These are phyloP conservation scores for Diaporthe velutina DNA, from an alignment of 2,329 filamentous ascomycete genomes.

Conservation along the genomic window DNA sequence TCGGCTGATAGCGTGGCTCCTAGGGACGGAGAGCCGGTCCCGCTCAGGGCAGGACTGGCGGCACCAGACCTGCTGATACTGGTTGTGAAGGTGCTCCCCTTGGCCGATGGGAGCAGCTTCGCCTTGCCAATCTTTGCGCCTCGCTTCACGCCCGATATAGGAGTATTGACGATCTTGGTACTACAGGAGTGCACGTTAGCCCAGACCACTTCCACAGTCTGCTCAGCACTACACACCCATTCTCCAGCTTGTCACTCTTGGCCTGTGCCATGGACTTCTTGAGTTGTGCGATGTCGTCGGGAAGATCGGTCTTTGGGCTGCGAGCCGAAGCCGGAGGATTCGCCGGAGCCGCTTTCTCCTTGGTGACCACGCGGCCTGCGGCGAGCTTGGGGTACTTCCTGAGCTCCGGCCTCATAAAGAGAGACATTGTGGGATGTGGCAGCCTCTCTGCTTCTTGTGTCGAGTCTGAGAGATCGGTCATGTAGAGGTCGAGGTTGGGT, in stretches of 20 bases:
- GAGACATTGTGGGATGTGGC: slow-evolving; percentile 62
- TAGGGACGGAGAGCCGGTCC: slow-evolving; percentile 65
- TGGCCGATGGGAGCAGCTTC: slow-evolving; percentile 50
- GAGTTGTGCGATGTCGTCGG: slow-evolving; percentile 62
- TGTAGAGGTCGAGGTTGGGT: slow-evolving; percentile 68
- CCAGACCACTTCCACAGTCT: slow-evolving; percentile 38
- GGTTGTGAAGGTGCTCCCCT: slow-evolving; percentile 55
- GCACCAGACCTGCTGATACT: slow-evolving; percentile 60
- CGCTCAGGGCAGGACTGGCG: slow-evolving; percentile 68
- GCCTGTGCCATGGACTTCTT: slow-evolving; percentile 59
- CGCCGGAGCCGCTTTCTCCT: slow-evolving; percentile 39
- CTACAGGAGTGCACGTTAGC: slow-evolving; percentile 51
- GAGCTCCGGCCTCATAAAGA: slow-evolving; percentile 59
- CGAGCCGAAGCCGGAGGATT: slow-evolving; percentile 42
- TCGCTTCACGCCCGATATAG: slow-evolving; percentile 44
- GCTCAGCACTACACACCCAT: slow-evolving; percentile 53
- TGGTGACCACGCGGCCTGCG: slow-evolving; percentile 40
- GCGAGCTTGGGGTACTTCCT: slow-evolving; percentile 36
- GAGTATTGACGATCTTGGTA: slow-evolving; percentile 53
- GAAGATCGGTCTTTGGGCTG: slow-evolving; percentile 51
- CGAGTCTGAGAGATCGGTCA: slow-evolving; percentile 64
- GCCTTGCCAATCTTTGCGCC: slow-evolving; percentile 43
- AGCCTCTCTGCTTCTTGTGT: slow-evolving; percentile 61
- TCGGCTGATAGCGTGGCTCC: slow-evolving; percentile 64
- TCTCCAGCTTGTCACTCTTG: slow-evolving; percentile 59